A percentile compares a stretch with the other conserved stretches of the same genome.
Evolutionary conservation across 306 rosid genomes (phyloP).

Genomic region (Casuarina cunninghamiana): DNA sequence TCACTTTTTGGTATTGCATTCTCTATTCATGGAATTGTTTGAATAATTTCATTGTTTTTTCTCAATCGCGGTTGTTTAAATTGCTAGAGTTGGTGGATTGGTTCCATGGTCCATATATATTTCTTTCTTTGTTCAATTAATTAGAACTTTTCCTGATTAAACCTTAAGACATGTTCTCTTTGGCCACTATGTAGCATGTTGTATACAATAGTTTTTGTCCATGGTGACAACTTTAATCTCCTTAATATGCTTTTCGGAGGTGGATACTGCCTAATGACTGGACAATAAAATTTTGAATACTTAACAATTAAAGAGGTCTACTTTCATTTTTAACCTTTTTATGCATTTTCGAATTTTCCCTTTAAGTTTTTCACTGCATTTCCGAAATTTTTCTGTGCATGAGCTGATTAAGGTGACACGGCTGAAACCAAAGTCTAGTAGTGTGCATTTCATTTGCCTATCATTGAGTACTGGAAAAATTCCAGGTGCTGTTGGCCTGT

Average conservation of each 20-base stretch:
- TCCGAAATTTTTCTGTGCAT: too few species aligned
- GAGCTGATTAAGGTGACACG: too few species aligned
- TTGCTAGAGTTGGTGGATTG: background rate
- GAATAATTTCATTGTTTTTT: background rate
- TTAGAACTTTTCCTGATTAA: background rate
- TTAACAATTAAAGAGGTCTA: too few species aligned
- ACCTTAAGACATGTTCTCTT: background rate
- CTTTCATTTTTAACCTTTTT: too few species aligned
- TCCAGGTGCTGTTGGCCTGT: too few species aligned
- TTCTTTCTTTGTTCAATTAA: background rate
- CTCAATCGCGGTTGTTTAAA: background rate
- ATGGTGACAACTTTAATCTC: background rate
- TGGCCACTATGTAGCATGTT: background rate
- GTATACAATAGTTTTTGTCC: background rate
- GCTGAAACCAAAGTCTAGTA: too few species aligned
- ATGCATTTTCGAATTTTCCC: too few species aligned
- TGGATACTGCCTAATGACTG: background rate
- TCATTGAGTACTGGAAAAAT: too few species aligned
- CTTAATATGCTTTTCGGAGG: background rate
- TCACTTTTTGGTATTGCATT: background rate
- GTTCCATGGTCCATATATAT: background rate
- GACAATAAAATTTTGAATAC: too few species aligned
- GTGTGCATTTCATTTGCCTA: too few species aligned
- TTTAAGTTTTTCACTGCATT: too few species aligned
- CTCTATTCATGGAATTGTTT: conserved; percentile 4